phyloP scores from a whole-genome alignment of 768 basidiomycete genomes.

The Leccinum fibrillosum region DNA sequence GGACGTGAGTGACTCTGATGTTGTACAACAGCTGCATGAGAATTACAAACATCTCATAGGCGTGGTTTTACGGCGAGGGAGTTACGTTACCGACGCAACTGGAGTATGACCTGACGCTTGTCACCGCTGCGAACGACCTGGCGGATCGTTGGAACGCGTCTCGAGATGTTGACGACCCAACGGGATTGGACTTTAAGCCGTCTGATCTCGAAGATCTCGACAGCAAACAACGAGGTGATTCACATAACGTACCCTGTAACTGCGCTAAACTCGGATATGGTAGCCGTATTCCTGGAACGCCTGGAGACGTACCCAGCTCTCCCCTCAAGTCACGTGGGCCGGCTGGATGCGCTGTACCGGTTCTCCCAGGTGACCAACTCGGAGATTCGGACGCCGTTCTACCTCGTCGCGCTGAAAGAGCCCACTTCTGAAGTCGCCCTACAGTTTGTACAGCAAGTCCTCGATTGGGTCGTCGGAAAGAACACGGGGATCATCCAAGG shows the following conservation, averaged over 20 bases:
- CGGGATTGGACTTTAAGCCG: conserved; percentile 38
- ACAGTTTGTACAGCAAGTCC: conserved; percentile 33
- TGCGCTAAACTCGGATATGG: neutral
- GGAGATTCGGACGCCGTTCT: conserved; percentile 53
- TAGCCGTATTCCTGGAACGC: conserved; percentile 58
- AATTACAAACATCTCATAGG: conserved; percentile 25
- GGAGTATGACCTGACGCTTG: conserved; percentile 53
- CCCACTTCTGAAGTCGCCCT: conserved; percentile 32
- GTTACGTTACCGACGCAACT: conserved; percentile 44
- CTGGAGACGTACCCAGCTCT: conserved; percentile 42
- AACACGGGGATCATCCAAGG: conserved; percentile 44
- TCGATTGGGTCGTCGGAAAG: conserved; percentile 45
- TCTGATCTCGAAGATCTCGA: conserved; percentile 47
- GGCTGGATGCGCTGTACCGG: conserved; percentile 44
- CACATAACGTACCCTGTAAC: neutral
- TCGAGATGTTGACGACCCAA: conserved; percentile 32
- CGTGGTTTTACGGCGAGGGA: conserved; percentile 59
- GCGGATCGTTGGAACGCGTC: conserved; percentile 53
- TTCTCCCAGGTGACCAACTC: conserved; percentile 43
- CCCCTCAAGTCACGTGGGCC: conserved; percentile 39
- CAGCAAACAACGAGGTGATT: conserved; percentile 48
- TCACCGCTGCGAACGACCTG: conserved; percentile 47
- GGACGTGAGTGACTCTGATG: conserved; percentile 39
- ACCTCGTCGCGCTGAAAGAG: conserved; percentile 45
- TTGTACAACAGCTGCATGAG: neutral